Conservation (phyloP, 306 rosid genomes). For the Vigna trinervia region DNA sequence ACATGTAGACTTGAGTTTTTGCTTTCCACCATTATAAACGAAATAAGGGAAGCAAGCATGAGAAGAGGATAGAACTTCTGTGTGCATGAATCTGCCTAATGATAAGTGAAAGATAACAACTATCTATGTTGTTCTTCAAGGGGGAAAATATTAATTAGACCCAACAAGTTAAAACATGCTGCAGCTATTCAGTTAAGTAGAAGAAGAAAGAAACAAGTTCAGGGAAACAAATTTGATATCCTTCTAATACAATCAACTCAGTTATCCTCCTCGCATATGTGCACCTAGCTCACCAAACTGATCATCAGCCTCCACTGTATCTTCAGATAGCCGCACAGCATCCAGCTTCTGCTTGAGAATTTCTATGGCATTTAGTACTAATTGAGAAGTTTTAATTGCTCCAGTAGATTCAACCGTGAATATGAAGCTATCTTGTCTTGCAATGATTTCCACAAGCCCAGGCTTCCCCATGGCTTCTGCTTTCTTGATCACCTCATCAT, state of each 20-base stretch:
- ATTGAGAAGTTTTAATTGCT: slow-evolving; percentile 85
- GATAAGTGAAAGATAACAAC: neutral
- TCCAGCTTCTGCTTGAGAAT: slow-evolving; percentile 91
- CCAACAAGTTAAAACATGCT: slow-evolving; percentile 26
- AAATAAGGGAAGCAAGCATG: too few relatives aligned
- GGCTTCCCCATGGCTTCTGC: slow-evolving; percentile 98
- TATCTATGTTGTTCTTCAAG: neutral
- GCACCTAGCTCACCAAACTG: slow-evolving; percentile 98
- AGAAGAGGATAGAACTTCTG: too few relatives aligned
- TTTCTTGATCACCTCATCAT: slow-evolving; percentile 92
- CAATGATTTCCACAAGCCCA: slow-evolving; percentile 87
- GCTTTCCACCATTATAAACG: too few relatives aligned
- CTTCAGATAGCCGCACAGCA: slow-evolving; percentile 92
- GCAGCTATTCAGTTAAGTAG: slow-evolving; percentile 41
- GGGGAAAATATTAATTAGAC: slow-evolving; percentile 25
- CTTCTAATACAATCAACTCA: neutral
- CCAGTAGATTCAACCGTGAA: slow-evolving; percentile 96
- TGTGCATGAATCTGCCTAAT: too few relatives aligned
- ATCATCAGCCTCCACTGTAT: slow-evolving; percentile 92
- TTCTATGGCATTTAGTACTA: slow-evolving; percentile 90
- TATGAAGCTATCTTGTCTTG: slow-evolving; percentile 87
- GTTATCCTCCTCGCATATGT: slow-evolving; percentile 95
- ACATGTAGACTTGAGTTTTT: too few relatives aligned
- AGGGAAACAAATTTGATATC: slow-evolving; percentile 24
- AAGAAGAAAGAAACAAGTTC: slow-evolving; percentile 49